phyloP scores from a whole-genome alignment of 192 early-diverging fungal species.

The Rhizoclosmatium globosum region DNA sequence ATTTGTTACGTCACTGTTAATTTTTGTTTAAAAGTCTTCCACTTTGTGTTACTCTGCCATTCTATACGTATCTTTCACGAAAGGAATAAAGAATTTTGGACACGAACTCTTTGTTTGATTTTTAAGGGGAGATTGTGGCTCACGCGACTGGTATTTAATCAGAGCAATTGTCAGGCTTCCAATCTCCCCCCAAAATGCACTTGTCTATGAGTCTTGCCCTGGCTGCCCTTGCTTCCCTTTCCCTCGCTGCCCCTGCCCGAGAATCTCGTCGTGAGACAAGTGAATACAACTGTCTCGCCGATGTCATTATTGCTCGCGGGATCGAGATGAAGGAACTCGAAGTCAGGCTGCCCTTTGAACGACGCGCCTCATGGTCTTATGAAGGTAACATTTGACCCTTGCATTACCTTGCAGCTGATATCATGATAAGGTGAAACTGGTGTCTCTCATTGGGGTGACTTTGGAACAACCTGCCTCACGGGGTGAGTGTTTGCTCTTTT shows the following conservation, averaged over 20 bases:
- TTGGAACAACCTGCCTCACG: constrained; percentile 2
- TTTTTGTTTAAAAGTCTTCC: not conserved
- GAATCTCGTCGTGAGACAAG: not conserved
- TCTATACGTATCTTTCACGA: not conserved
- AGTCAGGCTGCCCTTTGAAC: too few relatives aligned
- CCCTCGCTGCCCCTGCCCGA: not conserved
- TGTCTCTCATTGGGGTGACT: not conserved
- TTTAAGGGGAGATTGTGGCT: too few relatives aligned
- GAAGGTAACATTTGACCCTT: not conserved
- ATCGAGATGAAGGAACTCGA: constrained; percentile 5
- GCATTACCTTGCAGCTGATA: not conserved
- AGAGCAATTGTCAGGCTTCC: not conserved
- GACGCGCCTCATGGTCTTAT: constrained; percentile 7
- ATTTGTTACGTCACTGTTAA: not conserved
- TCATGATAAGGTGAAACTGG: constrained; percentile 20
- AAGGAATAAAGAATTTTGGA: not conserved
- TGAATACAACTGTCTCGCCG: constrained; percentile 16
- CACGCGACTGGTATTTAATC: too few relatives aligned
- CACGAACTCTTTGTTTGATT: not conserved
- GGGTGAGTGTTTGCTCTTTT: not conserved
- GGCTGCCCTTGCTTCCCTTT: not conserved
- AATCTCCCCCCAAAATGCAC: not conserved
- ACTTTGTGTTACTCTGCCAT: not conserved
- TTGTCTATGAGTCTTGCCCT: not conserved
- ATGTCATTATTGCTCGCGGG: constrained; percentile 11